Percentiles rank a stretch among this genome's conserved stretches.
Conservation (phyloP, 164 flowering plant species). For the Umbellularia californica region DNA sequence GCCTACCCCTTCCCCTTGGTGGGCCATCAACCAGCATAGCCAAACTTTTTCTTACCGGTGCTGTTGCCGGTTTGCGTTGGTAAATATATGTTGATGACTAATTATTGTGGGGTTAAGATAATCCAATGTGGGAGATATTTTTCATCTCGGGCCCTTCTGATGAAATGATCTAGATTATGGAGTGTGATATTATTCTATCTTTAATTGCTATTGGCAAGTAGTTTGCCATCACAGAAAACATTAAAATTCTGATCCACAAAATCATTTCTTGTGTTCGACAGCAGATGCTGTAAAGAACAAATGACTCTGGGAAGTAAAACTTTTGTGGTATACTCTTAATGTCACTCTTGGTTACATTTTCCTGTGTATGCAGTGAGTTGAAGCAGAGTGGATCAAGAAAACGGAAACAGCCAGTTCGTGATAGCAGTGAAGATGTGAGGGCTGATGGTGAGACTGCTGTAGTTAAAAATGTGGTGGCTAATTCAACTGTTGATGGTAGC, state of each 20-base stretch:
- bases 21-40: neutral
- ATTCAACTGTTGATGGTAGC: neutral
- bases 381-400: slow-evolving; percentile 2
- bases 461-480: neutral
- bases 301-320: neutral
- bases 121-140: neutral
- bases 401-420: neutral
- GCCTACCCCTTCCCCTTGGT: neutral
- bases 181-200: neutral
- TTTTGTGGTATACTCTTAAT: neutral
- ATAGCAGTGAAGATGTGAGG: neutral
- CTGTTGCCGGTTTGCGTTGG: neutral
- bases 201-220: neutral
- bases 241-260: neutral
- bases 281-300: neutral
- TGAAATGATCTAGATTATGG: neutral
- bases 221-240: neutral
- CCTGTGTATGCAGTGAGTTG: slow-evolving; percentile 1
- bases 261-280: neutral
- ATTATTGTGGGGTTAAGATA: neutral
- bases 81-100: neutral
- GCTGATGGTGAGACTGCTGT: neutral
- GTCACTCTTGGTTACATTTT: neutral
- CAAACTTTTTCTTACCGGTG: no score
- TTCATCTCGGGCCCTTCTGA: neutral